A percentile compares a stretch with the other conserved stretches of the same genome.
These are phyloP conservation scores for Candida parachauliodes DNA, from an alignment of 805 yeast genomes.

Conservation along the genomic window DNA sequence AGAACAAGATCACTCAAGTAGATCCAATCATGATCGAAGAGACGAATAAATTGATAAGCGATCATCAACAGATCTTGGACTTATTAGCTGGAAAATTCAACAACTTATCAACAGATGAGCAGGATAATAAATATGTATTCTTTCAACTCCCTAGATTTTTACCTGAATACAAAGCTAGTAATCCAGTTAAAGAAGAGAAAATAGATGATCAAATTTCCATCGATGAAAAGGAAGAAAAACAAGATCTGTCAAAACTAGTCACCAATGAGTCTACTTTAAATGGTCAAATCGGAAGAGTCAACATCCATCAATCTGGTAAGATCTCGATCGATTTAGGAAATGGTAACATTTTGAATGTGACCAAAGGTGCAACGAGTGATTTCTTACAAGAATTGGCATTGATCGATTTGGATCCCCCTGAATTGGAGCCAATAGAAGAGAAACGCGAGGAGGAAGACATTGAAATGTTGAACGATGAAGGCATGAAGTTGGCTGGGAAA, in stretches of 20 bases:
- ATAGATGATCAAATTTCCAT: constrained; percentile 1
- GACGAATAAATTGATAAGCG: constrained; percentile 28
- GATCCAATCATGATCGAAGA: constrained; percentile 18
- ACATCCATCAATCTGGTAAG: constrained; percentile 82
- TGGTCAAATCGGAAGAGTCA: constrained; percentile 71
- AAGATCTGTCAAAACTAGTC: constrained; percentile 14
- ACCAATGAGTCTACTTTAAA: constrained; percentile 8
- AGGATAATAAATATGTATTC: constrained; percentile 27
- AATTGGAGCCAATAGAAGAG: neutral
- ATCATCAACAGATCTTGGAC: constrained; percentile 28
- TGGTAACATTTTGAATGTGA: constrained; percentile 57
- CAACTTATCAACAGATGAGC: constrained; percentile 12
- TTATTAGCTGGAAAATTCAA: constrained; percentile 22
- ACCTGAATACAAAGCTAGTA: constrained; percentile 30
- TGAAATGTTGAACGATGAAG: constrained; percentile 21
- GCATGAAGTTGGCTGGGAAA: constrained; percentile 19
- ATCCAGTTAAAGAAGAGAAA: constrained; percentile 11
- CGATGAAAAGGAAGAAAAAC: constrained; percentile 6
- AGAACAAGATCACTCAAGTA: constrained; percentile 25
- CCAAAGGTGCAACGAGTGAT: constrained; percentile 64
- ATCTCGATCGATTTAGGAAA: constrained; percentile 72
- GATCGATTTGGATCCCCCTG: constrained; percentile 34
- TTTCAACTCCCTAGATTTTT: constrained; percentile 49
- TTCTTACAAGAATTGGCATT: constrained; percentile 73
- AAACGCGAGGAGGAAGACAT: constrained; percentile 14